A percentile compares a stretch with the other conserved stretches of the same genome.
phyloP scores from a whole-genome alignment of 345 rosid genomes.

The Erodium maritimum region DNA sequence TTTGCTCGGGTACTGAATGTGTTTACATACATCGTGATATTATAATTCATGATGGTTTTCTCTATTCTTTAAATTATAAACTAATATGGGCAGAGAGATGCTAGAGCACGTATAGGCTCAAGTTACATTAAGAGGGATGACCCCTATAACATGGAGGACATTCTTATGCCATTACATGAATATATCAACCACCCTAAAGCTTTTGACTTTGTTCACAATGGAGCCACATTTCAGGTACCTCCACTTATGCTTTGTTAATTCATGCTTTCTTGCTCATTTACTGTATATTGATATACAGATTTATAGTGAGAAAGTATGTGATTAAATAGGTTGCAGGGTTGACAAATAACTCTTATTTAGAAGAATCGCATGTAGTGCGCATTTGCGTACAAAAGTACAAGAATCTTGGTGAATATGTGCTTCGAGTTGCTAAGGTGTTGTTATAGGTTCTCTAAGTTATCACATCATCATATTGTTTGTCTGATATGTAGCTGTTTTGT shows the following conservation, averaged over 20 bases:
- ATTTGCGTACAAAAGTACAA: conserved; percentile 65
- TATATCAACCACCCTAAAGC: conserved; percentile 61
- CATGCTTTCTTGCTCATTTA: not conserved
- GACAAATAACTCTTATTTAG: conserved; percentile 73
- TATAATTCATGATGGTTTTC: too few species aligned
- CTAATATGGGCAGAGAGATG: conserved; percentile 92
- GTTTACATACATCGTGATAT: too few species aligned
- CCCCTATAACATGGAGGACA: conserved; percentile 69
- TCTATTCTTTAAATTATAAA: too few species aligned
- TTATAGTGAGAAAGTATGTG: too few species aligned
- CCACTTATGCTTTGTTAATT: not conserved
- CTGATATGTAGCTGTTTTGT: conserved; percentile 17
- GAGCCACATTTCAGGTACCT: conserved; percentile 84
- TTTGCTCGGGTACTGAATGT: conserved; percentile 92
- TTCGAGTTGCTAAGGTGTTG: conserved; percentile 81
- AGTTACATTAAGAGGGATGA: conserved; percentile 27
- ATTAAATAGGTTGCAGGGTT: conserved; percentile 88
- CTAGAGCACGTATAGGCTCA: conserved; percentile 35
- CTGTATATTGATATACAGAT: conserved; percentile 12
- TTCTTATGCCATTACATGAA: conserved; percentile 69
- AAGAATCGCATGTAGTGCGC: conserved; percentile 70
- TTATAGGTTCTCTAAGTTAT: conserved; percentile 9
- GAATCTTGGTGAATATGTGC: conserved; percentile 62
- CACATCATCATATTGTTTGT: conserved; percentile 6
- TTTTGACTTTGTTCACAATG: conserved; percentile 78